Evolutionary conservation across 2,329 filamentous ascomycete species (phyloP).

Genomic region (Fusarium aywerte): DNA sequence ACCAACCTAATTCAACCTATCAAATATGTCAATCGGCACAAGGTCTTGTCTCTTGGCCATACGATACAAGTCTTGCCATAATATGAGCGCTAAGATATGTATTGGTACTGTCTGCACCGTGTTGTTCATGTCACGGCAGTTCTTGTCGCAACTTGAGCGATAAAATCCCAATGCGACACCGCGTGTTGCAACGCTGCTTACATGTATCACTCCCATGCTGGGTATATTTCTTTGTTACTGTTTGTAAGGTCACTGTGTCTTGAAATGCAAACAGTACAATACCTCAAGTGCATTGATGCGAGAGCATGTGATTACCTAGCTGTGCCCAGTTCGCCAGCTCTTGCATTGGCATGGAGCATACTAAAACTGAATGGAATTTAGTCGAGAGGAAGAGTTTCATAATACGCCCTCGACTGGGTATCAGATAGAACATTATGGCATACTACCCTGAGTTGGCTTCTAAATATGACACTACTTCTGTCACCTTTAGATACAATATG

Average conservation of each 20-base stretch:
- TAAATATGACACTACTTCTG: background rate
- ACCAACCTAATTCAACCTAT: slow-evolving; percentile 11
- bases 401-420: background rate
- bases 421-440: background rate
- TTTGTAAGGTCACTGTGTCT: background rate
- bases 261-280: background rate
- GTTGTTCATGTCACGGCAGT: slow-evolving; percentile 20
- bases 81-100: background rate
- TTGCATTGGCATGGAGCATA: background rate
- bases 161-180: slow-evolving; percentile 5
- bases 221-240: background rate
- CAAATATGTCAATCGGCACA: slow-evolving; percentile 14
- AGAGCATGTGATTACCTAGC: slow-evolving; percentile 29
- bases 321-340: background rate
- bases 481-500: background rate
- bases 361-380: background rate
- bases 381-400: too few species aligned
- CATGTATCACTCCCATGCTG: background rate
- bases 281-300: slow-evolving; percentile 21
- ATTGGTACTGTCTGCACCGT: slow-evolving; percentile 14
- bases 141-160: slow-evolving; percentile 16
- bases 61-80: slow-evolving; percentile 8
- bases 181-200: slow-evolving; percentile 2
- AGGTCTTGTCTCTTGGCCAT: background rate
- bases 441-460: background rate